Evolutionary conservation across 2,329 filamentous ascomycete genomes (phyloP).

Genomic region (Pseudogymnoascus sp.): DNA sequence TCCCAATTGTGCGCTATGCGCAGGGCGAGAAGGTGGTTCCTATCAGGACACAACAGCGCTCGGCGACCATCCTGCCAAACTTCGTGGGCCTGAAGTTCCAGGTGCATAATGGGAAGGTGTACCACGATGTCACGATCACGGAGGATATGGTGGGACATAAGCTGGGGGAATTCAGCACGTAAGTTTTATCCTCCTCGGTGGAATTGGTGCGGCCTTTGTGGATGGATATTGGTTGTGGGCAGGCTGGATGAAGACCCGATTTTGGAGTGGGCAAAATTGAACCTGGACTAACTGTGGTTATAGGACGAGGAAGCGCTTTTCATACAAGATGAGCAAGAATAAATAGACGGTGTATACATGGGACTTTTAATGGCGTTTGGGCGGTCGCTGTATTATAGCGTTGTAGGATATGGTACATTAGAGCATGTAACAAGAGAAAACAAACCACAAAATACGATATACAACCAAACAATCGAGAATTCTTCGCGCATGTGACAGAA

Average conservation of each 20-base stretch:
- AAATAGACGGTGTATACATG: slow-evolving; percentile 28
- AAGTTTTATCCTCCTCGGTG: slow-evolving; percentile 31
- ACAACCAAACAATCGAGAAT: background rate
- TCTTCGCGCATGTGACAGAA: background rate
- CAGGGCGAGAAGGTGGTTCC: slow-evolving; percentile 48
- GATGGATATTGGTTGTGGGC: background rate
- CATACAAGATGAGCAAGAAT: slow-evolving; percentile 64
- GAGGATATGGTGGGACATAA: slow-evolving; percentile 75
- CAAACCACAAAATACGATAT: background rate
- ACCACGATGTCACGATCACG: slow-evolving; percentile 60
- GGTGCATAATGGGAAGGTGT: slow-evolving; percentile 65
- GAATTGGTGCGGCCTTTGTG: background rate
- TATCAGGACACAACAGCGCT: slow-evolving; percentile 61
- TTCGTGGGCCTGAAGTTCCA: slow-evolving; percentile 65
- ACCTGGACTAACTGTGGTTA: slow-evolving; percentile 11
- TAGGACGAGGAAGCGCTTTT: slow-evolving; percentile 60
- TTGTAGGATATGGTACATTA: slow-evolving; percentile 8
- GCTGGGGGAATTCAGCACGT: slow-evolving; percentile 65
- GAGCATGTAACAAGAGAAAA: slow-evolving; percentile 1
- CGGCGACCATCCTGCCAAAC: slow-evolving; percentile 64
- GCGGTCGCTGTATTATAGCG: slow-evolving; percentile 9
- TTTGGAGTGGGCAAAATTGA: background rate
- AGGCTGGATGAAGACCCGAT: background rate
- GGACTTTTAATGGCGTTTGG: slow-evolving; percentile 9
- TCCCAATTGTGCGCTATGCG: slow-evolving; percentile 41